Evolutionary conservation across 2,329 filamentous ascomycete species (phyloP).

Genomic region (Fusarium goolgardi): DNA sequence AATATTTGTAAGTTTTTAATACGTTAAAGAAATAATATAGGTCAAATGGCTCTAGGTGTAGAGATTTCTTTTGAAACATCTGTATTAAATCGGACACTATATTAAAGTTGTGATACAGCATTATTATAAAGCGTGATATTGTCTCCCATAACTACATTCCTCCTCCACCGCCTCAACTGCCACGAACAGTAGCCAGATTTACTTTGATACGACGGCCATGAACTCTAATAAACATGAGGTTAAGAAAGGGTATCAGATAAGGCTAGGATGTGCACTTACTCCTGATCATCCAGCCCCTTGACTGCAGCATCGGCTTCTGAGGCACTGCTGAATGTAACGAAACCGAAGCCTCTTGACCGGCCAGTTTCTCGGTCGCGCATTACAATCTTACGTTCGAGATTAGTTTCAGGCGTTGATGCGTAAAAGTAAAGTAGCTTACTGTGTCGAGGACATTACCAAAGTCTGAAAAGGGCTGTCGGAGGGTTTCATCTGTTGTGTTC

Average conservation of each 20-base stretch:
- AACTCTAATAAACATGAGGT: not conserved
- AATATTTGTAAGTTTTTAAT: no score
- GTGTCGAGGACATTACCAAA: not conserved
- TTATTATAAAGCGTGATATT: no score
- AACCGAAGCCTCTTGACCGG: conserved; percentile 25
- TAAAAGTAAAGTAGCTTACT: accelerated
- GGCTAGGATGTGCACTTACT: not conserved
- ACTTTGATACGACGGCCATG: not conserved
- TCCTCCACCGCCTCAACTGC: not conserved
- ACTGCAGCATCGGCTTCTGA: not conserved
- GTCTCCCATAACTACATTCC: no score
- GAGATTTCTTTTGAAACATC: no score
- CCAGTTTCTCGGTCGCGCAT: conserved; percentile 24
- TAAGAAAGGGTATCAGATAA: not conserved
- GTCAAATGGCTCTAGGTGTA: no score
- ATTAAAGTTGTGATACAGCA: no score
- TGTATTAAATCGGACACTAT: no score
- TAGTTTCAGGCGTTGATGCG: not conserved
- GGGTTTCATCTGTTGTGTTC: not conserved
- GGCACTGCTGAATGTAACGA: not conserved
- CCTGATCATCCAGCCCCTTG: not conserved
- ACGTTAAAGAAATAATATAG: no score
- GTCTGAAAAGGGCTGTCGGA: not conserved
- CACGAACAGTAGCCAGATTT: not conserved
- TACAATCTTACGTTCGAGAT: not conserved